Base-by-base conservation (phyloP, 176 grass and related monocot species). In the Triticum dicoccoides region DNA sequence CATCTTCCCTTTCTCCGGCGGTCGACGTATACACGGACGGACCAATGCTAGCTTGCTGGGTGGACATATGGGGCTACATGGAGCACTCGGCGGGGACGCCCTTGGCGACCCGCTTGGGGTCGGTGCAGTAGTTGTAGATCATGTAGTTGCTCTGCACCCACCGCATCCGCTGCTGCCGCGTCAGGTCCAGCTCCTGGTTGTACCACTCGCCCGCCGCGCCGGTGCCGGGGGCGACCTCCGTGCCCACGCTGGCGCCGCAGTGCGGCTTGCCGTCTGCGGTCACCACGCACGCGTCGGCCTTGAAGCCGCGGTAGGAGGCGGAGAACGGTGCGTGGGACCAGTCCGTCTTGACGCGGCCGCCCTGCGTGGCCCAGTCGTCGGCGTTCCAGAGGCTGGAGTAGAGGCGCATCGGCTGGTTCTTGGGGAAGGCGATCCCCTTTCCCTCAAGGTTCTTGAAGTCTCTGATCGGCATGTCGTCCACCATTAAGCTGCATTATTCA, bases 361-460 rank as follows among this genome's bases (percentile, higher is more conserved):
- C 95, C 81, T 86, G 88, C 6, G 95, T 97, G 21, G 95, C 92
- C 95, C 92, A 97, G 92, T 97, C 95, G 56, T 97, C 95, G 45
- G 95, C 95, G 56, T 95, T 97, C 95, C 95, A 97, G 0, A 97
- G 79, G 84, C 95, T 97, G 13, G 95, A 97, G 87, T 97, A 97
- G 54, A 97, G 89, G 3, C 91, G 84, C 95, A 97, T 97, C 1
- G 92, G 76, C 74, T 97, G 92, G 76, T 71, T 97, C 88, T 91
- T 95, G 30, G 95, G 95, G 84, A 97, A 97, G 9, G 95, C 64
- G 52, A 97, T 80, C 6, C 92, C 95, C 25, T 87, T 91, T 2
- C 84, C 39, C 68, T 97, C 92, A 65, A 95, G n/a, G 88, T 97
- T 97, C 58, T 8, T 25, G 89, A 91, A 97, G 71, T 97, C 95